A percentile compares a stretch with the other conserved stretches of the same genome.
Evolutionary conservation across 805 yeast genomes (phyloP).

Genomic region (Scheffersomyces ergatensis): DNA sequence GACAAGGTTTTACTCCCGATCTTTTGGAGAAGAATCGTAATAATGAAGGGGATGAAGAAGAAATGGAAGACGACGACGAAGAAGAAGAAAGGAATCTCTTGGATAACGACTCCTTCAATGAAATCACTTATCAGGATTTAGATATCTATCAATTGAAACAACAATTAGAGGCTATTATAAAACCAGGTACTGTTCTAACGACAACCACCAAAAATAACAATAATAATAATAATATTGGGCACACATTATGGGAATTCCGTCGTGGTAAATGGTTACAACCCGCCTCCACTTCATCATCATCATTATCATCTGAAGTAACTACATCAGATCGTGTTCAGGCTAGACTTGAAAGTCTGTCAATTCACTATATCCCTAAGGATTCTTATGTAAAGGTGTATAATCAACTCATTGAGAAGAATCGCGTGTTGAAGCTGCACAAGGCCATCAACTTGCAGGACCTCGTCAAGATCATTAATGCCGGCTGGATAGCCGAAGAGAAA

Average conservation of each 20-base stretch:
- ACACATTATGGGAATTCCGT: constrained; percentile 65
- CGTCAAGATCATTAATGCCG: constrained; percentile 68
- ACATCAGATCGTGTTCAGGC: too few relatives aligned
- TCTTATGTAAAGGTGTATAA: constrained; percentile 63
- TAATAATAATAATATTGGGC: constrained; percentile 40
- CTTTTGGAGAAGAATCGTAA: constrained; percentile 14
- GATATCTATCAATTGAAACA: constrained; percentile 25
- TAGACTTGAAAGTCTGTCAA: constrained; percentile 7
- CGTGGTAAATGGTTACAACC: constrained; percentile 63
- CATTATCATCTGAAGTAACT: too few relatives aligned
- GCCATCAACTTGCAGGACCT: constrained; percentile 77
- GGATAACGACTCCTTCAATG: constrained; percentile 1
- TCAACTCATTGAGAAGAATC: constrained; percentile 66
- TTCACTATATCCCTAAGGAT: constrained; percentile 43
- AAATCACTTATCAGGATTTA: constrained; percentile 17
- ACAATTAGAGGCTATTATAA: constrained; percentile 26
- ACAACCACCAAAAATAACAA: neutral
- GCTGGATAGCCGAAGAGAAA: constrained; percentile 78
- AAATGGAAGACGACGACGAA: constrained; percentile 1
- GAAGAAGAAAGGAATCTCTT: constrained; percentile 7
- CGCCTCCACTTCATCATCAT: constrained; percentile 14
- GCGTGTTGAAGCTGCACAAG: constrained; percentile 51
- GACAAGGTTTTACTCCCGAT: constrained; percentile 1
- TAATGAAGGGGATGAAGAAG: constrained; percentile 10
- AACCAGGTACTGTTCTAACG: too few relatives aligned